Percentiles rank a stretch among this genome's conserved stretches.
These are phyloP conservation scores for Pythium angustatum DNA, from an alignment of 352 stramenopile species.

Conservation along the genomic window DNA sequence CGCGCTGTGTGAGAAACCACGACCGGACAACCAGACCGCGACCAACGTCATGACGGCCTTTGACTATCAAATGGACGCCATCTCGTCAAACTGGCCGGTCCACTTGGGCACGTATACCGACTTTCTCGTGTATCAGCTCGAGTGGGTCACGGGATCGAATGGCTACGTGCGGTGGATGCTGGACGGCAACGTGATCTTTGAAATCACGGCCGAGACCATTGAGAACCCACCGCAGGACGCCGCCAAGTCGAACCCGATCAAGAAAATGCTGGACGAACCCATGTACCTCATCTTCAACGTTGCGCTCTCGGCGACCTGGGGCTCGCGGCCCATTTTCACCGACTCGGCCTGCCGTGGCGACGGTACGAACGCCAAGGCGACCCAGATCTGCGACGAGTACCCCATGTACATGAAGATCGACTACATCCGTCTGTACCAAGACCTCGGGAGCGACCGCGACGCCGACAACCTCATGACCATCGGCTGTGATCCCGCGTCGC, in stretches of 20 bases:
- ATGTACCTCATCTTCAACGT: conserved; percentile 70
- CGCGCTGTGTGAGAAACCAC: background rate
- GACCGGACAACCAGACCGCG: conserved; percentile 4
- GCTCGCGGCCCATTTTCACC: conserved; percentile 41
- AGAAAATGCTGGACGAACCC: conserved; percentile 60
- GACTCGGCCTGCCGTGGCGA: conserved; percentile 27
- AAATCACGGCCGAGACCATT: conserved; percentile 48
- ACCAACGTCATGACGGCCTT: conserved; percentile 22
- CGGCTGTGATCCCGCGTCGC: conserved; percentile 25
- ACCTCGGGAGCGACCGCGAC: conserved; percentile 9
- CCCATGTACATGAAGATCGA: conserved; percentile 38
- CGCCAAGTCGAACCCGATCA: conserved; percentile 44
- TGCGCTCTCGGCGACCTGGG: conserved; percentile 45
- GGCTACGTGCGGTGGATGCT: conserved; percentile 62
- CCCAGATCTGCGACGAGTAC: conserved; percentile 52
- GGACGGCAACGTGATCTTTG: conserved; percentile 37
- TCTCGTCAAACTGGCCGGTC: conserved; percentile 63
- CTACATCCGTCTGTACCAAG: conserved; percentile 35
- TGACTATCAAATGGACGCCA: conserved; percentile 64
- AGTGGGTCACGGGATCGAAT: conserved; percentile 53
- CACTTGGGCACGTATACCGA: conserved; percentile 48
- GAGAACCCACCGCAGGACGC: conserved; percentile 41
- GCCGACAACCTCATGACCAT: conserved; percentile 21
- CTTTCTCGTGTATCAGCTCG: conserved; percentile 53
- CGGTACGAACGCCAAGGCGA: conserved; percentile 21